These are phyloP conservation scores for Rhizopus microsporus DNA, from an alignment of 371 early-diverging fungal species.

Conservation along the genomic window DNA sequence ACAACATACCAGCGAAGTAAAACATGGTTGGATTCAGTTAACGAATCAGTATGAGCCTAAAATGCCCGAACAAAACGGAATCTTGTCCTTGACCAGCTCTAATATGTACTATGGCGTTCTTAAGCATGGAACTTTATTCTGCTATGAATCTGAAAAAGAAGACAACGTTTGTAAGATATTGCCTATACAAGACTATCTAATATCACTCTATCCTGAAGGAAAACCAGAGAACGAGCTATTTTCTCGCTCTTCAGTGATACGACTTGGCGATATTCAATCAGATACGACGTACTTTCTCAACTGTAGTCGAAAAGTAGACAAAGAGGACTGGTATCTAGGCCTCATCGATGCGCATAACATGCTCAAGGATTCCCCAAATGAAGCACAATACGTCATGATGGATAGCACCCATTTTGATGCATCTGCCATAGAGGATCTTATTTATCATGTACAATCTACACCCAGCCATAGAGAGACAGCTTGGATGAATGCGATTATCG, in stretches of 20 bases:
- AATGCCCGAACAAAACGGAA: slow-evolving; percentile 24
- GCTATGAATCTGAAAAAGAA: slow-evolving; percentile 76
- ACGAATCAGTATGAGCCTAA: slow-evolving; percentile 35
- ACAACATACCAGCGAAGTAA: slow-evolving; percentile 20
- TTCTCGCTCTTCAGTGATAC: slow-evolving; percentile 53
- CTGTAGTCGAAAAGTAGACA: slow-evolving; percentile 67
- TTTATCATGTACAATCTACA: slow-evolving; percentile 52
- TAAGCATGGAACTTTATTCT: slow-evolving; percentile 75
- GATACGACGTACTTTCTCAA: slow-evolving; percentile 41
- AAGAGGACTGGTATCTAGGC: slow-evolving; percentile 90
- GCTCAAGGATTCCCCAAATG: slow-evolving; percentile 22
- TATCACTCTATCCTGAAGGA: slow-evolving; percentile 64
- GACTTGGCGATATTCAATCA: slow-evolving; percentile 30
- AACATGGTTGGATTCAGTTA: slow-evolving; percentile 44
- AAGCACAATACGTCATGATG: slow-evolving; percentile 28
- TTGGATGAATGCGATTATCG: slow-evolving; percentile 90
- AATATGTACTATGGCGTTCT: slow-evolving; percentile 67
- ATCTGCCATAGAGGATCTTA: slow-evolving; percentile 49
- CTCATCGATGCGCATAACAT: slow-evolving; percentile 46
- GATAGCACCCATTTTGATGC: slow-evolving; percentile 56
- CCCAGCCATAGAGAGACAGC: slow-evolving; percentile 59
- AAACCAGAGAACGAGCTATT: slow-evolving; percentile 58
- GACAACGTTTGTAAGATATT: slow-evolving; percentile 75
- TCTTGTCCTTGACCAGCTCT: slow-evolving; percentile 29
- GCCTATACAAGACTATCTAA: slow-evolving; percentile 65